Conservation (phyloP, 345 rosid genomes). For the Nephelium lappaceum region DNA sequence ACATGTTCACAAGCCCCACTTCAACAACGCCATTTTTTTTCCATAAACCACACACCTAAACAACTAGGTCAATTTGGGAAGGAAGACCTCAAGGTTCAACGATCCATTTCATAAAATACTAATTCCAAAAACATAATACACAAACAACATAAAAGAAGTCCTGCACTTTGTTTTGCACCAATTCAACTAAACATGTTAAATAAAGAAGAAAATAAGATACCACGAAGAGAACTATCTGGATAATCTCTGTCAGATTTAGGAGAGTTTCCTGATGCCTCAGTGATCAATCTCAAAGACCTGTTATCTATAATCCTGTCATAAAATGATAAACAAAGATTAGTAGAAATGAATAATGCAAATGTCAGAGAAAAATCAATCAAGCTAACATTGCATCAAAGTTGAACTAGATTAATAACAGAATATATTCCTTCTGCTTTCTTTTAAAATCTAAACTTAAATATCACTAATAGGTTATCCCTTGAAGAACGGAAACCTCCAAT, state of each 20-base stretch:
- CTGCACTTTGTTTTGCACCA: neutral
- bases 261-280: constrained; percentile 66
- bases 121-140: neutral
- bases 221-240: constrained; percentile 67
- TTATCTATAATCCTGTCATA: constrained; percentile 82
- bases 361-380: neutral
- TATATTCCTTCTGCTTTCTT: neutral
- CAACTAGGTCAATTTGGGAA: neutral
- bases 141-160: neutral
- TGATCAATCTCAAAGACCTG: constrained; percentile 79
- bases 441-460: neutral
- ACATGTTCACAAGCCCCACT: neutral
- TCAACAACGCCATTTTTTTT: neutral
- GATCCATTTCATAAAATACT: neutral
- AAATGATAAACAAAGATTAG: constrained; percentile 17
- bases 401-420: neutral
- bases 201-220: constrained; percentile 35
- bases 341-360: constrained; percentile 5
- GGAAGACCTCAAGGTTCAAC: neutral
- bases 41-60: neutral
- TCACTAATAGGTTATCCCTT: neutral
- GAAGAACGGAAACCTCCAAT: neutral
- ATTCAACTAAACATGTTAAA: neutral
- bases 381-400: neutral
- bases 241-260: constrained; percentile 59